Evolutionary conservation across 2,329 filamentous ascomycete species (phyloP).

Genomic region (Pseudovirgaria hyperparasitica): DNA sequence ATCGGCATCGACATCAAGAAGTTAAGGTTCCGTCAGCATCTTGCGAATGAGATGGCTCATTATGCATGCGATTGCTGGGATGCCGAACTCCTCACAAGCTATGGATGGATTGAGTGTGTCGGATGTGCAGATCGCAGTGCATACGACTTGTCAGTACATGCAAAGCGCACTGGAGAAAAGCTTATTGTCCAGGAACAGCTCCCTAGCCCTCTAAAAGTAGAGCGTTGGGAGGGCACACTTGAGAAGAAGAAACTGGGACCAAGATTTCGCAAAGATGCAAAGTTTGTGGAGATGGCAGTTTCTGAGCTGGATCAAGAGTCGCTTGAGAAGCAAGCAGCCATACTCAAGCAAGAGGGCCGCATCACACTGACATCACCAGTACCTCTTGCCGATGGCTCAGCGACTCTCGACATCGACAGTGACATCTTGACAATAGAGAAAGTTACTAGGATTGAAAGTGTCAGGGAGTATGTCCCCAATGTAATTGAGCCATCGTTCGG

Average conservation of each 20-base stretch:
- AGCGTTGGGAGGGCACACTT: constrained; percentile 71
- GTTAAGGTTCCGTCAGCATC: constrained; percentile 85
- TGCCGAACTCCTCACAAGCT: constrained; percentile 74
- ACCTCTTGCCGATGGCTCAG: constrained; percentile 50
- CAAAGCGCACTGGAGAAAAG: constrained; percentile 72
- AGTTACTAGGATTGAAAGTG: constrained; percentile 62
- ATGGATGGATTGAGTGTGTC: constrained; percentile 91
- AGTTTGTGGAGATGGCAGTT: constrained; percentile 63
- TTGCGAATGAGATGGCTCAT: constrained; percentile 72
- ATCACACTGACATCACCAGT: constrained; percentile 56
- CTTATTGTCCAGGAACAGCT: constrained; percentile 68
- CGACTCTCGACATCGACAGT: constrained; percentile 53
- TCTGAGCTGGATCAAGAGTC: constrained; percentile 59
- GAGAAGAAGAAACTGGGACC: constrained; percentile 89
- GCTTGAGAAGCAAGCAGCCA: constrained; percentile 59
- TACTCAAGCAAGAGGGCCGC: constrained; percentile 57
- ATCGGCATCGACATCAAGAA: constrained; percentile 73
- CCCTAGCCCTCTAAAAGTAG: constrained; percentile 57
- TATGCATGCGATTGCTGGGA: constrained; percentile 93
- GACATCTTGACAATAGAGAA: constrained; percentile 69
- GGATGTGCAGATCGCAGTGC: constrained; percentile 85
- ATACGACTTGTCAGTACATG: constrained; percentile 80
- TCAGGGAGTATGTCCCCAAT: constrained; percentile 77
- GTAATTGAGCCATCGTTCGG: constrained; percentile 90
- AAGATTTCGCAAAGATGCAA: constrained; percentile 80